Evolutionary conservation across 2,329 filamentous ascomycete genomes (phyloP), one percentile per base, ranked within the genome.

Genomic region (Aspergillus sergii): DNA sequence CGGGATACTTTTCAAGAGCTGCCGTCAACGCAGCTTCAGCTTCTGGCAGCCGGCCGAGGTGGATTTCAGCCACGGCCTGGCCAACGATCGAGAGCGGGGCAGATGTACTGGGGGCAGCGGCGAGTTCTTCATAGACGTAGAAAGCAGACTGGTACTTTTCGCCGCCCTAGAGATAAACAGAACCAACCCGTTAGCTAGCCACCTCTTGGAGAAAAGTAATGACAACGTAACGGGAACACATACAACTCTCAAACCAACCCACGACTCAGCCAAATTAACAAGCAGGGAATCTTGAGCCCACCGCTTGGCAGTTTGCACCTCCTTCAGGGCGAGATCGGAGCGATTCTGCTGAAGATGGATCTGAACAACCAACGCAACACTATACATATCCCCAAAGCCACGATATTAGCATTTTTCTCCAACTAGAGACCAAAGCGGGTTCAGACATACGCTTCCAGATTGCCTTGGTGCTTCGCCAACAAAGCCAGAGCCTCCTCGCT

Each of bases 41-140:
- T 83, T 98, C 95, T 66, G 95, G 93, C 46, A 91, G 81, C 56
- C 95, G 88, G 57, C 93, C 94, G 32, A 98, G 88, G 75, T 98
- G 95, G 59, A 98, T 82, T 79, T 99, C 94, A 28, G 92, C 91
- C 30, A 98, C 88, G 30, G 94, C 94, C 81, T 98, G 95, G 23
- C 92, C 90, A 64, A 97, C 88, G 60, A 97, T 86, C 21, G 88
- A 91, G 69, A 89, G 85, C 58, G 89, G 85, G 19, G 92, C 92
- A 56, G 92, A 89, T 21, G 92, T 93, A 36, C 91, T 89, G 2
- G 93, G 90, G 32, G 92, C 90, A 75, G 96, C 92, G 5, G 95
- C 94, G 56, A 98, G 87, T 79, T 99, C 95, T 80, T 98, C 94
- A 74, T 93, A 98, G 65, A 98, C 94, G 83, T 99, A 98, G 80